Evolutionary conservation across 2,329 filamentous ascomycete genomes (phyloP), one percentile per base, ranked within the genome.

Genomic region (Epichloe brachyelytri): DNA sequence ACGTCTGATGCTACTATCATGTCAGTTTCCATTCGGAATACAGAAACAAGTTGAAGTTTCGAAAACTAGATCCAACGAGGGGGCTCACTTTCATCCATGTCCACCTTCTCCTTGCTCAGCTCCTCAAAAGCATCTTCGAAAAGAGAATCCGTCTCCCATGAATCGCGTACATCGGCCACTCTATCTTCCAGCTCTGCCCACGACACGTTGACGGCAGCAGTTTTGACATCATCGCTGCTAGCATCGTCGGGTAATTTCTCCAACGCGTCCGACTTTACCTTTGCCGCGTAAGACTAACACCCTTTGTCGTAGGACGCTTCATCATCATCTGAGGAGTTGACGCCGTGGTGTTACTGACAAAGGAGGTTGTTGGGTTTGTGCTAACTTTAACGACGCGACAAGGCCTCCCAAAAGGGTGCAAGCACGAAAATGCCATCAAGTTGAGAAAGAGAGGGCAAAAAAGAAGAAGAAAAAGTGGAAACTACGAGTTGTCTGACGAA

Each of bases 111-210:
- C 43, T 80, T 74, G 43, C 70, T 69, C 54, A 83, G 62, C 51
- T 79, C 74, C 51, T 82, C 77, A 49, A 85, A 69, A 36, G 75
- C 71, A 59, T 84, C 81, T 55, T 80, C 79, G 54, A 80, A 81
- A 2, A 85, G 65, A 26, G 80, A 84, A 56, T 83, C 77, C 5
- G 75, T 77, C 58, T 83, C 81, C 80, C 79, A 83, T 12, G 74
- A 74, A 48, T 78, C 76, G 51, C 68, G 68, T 4, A 73, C 69
- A 52, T 78, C 75, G 33, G 71, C 71, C 56, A 77, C 70, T 58
- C 72, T 69, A 55, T 76, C 72, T 55, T 78, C 75, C 10, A 77
- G 67, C 53, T 78, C 75, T 41, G 65, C 62, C 20, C 67, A 63
- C 33, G 66, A 65, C 30, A 65, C 65, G 43, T 62, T 62, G 54